Evolutionary conservation across 805 yeast species (phyloP), one percentile per base, ranked within the genome.

Genomic region (Saccharomyces eubayanus): DNA sequence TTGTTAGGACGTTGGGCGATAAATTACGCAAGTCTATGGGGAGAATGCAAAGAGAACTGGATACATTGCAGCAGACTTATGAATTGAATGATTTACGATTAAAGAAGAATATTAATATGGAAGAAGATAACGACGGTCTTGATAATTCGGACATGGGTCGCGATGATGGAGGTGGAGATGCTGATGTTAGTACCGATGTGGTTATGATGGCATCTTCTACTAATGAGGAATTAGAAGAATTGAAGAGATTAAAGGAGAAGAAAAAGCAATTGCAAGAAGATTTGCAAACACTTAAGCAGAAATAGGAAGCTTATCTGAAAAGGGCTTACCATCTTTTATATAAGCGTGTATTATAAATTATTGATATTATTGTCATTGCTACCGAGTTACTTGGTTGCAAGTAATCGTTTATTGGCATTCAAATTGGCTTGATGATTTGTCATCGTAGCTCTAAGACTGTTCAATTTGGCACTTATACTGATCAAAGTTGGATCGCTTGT

Each of bases 401-500:
- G 16, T 36, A 36, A 36, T 16, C 20, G 43, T 36, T 36, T 36
- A 16, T 9, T 16, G 2, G 43, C 43, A n/a, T n/a, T 16, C 24
- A 36, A 36, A 36, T 36, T 36, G 4, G 43, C 43, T 36, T 16
- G 43, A 36, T 36, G 43, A 6, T 36, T 46, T 8, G 31, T 31
- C 43, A 36, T 36, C 43, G 43, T 9, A n/a, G 48, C 41, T n/a
- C 28, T 27, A 28, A 47, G 36, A 28, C 31, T 28, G 48, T 78
- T 85, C 56, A 86, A 71, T 61, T 85, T 85, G 5, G 86, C 78
- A 57, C 81, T 77, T 1, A 84, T 77, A 50, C 85, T 79, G 41
- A 85, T 72, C 51, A 86, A 65, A 8, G 80, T 75, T 2, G 91
- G 91, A 61, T 86, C 92, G 27, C 86, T 83, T 3, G 85, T 78